Evolutionary conservation across 805 yeast genomes (phyloP).

Genomic region (Metschnikowia kunwiensis): DNA sequence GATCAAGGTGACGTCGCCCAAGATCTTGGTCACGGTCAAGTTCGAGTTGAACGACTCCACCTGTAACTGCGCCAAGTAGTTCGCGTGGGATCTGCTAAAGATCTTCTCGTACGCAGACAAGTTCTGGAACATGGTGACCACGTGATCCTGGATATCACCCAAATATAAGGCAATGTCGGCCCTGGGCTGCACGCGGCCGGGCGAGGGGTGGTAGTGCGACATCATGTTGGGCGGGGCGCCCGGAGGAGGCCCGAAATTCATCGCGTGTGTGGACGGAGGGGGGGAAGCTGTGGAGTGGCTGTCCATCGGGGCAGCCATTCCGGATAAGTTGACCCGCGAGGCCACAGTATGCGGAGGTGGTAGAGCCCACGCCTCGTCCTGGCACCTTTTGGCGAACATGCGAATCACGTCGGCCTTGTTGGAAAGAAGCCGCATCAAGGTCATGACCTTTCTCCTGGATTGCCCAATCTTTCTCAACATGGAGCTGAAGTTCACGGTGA

Average conservation of each 20-base stretch:
- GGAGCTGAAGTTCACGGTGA: constrained; percentile 67
- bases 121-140: constrained; percentile 92
- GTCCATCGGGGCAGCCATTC: constrained; percentile 7
- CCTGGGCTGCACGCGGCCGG: constrained; percentile 54
- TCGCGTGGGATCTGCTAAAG: constrained; percentile 85
- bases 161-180: constrained; percentile 88
- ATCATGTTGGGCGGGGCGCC: constrained; percentile 29
- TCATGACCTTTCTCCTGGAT: constrained; percentile 88
- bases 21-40: constrained; percentile 78
- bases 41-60: constrained; percentile 88
- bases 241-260: constrained; percentile 36
- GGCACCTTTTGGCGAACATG: constrained; percentile 94
- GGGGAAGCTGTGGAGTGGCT: constrained; percentile 2
- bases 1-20: constrained; percentile 82
- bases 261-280: constrained; percentile 24
- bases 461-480: constrained; percentile 86
- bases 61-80: constrained; percentile 89
- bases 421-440: constrained; percentile 79
- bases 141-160: constrained; percentile 97
- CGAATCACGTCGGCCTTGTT: constrained; percentile 96
- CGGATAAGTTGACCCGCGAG: constrained; percentile 20
- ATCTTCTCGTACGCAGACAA: constrained; percentile 88
- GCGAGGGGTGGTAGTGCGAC: constrained; percentile 21
- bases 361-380: constrained; percentile 51
- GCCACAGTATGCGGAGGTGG: constrained; percentile 15